Conservation (phyloP, 2,329 filamentous ascomycete species). For the Aspergillus sp. region DNA sequence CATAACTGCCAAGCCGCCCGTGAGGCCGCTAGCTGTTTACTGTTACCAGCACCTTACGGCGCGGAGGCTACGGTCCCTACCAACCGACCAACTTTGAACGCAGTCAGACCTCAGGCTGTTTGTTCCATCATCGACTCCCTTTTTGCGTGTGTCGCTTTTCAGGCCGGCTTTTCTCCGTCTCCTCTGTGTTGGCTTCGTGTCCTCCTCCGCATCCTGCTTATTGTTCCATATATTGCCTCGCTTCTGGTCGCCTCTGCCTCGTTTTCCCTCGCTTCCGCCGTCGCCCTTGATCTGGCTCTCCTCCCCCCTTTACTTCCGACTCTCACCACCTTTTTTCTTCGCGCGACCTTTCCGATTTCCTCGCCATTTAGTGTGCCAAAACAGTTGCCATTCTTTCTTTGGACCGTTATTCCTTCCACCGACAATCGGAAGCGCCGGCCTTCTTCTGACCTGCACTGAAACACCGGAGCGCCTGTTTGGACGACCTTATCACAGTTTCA, state of each 20-base stretch:
- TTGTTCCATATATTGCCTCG: not conserved
- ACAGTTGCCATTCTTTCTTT: not conserved
- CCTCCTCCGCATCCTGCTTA: not conserved
- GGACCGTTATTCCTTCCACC: not conserved
- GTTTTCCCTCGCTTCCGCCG: not conserved
- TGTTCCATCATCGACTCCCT: not conserved
- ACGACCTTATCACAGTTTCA: not conserved
- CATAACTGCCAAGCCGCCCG: constrained; percentile 6
- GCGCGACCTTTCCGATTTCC: not conserved
- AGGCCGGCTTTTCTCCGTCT: not conserved
- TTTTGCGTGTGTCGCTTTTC: not conserved
- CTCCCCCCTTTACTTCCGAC: constrained; percentile 7
- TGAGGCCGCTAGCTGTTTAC: not conserved
- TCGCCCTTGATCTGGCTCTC: constrained; percentile 6
- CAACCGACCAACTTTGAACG: not conserved
- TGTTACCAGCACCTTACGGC: not conserved
- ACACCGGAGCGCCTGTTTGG: not conserved
- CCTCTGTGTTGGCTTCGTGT: not conserved
- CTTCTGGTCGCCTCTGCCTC: not conserved
- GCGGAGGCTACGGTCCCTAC: not conserved
- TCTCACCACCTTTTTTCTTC: not conserved
- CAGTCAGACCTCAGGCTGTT: not conserved
- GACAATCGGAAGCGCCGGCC: not conserved
- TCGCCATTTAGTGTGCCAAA: not conserved
- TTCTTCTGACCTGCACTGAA: not conserved